These are phyloP conservation scores for Pilobolus umbonatus DNA, from an alignment of 192 early-diverging fungal species.

Conservation along the genomic window DNA sequence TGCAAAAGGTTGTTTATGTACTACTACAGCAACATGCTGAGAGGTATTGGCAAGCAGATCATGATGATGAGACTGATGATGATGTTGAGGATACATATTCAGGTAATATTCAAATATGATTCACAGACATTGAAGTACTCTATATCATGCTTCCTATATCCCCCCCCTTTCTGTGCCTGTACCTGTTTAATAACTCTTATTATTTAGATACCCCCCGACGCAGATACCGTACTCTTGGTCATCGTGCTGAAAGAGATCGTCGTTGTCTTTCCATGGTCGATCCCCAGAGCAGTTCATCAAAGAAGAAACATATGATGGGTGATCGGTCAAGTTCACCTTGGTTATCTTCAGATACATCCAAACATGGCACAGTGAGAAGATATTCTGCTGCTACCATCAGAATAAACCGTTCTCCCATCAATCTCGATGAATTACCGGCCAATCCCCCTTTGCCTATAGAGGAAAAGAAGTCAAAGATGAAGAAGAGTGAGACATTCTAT, in stretches of 20 bases:
- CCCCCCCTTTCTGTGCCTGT: background rate
- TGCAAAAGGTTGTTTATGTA: slow-evolving; percentile 38
- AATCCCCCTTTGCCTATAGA: background rate
- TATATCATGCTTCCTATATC: too few species aligned
- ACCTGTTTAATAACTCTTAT: background rate
- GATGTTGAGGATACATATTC: slow-evolving; percentile 11
- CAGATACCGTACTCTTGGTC: slow-evolving; percentile 18
- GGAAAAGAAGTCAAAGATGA: slow-evolving; percentile 6
- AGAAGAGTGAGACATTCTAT: slow-evolving; percentile 28
- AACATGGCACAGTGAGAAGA: background rate
- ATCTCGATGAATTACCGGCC: slow-evolving; percentile 5
- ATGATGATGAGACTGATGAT: slow-evolving; percentile 26
- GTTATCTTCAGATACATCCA: background rate
- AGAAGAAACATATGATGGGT: background rate
- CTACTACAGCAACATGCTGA: slow-evolving; percentile 34
- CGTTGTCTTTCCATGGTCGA: slow-evolving; percentile 27
- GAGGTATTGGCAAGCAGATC: slow-evolving; percentile 31
- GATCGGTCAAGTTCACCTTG: slow-evolving; percentile 14
- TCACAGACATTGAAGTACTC: background rate
- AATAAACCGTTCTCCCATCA: slow-evolving; percentile 5
- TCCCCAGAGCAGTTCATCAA: background rate
- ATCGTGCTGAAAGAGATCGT: slow-evolving; percentile 13
- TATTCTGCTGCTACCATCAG: slow-evolving; percentile 13
- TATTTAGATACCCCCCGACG: slow-evolving; percentile 17
- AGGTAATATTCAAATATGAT: slow-evolving; percentile 3